Base-by-base conservation (phyloP, 192 early-diverging fungal species). In the Chytriomyces confervae region DNA sequence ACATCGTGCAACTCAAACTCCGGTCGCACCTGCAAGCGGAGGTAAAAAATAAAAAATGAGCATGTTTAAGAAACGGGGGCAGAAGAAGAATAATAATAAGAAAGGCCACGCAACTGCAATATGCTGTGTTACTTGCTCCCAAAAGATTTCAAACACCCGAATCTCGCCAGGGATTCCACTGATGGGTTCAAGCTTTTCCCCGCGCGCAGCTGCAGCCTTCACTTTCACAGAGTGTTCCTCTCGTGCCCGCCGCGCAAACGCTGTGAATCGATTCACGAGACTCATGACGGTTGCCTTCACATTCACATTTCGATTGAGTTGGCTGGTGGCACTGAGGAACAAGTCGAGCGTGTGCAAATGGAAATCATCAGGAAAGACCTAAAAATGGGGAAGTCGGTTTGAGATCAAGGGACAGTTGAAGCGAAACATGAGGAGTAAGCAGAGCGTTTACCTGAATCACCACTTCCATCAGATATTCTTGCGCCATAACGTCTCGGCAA, bases 401-500 rank as follows among this genome's bases (percentile, higher is more conserved):
- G 50, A 91, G 88, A 11, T 93, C 93, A 57, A 98, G 87, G 2
- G 95, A 95, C 36, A 93, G 87, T 51, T 97, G 80, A 96, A 96
- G 76, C 96, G 95, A 51, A 90, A 93, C 76, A 98, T 98, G 11
- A 93, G 90, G 90, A 89, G 76, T 18, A 6, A 24, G 10, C 68
- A 57, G n/a, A 75, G 20, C 3, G 53, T 57, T 48, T 87, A 94
- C 95, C 85, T 99, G 98, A 78, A 97, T 96, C 67, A 98, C 96
- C 24, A 96, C 96, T 82, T 99, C 98, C 96, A 99, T 98, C 45
- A 99, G 87, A 80, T 99, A 99, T 79, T 99, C 98, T 79, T 99
- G 98, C 7, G 98, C 98, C 72, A 99, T 94, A 16, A 97, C 91
- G 84, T 99, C 98, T 48, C 93, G 87, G 86, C 98, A 99, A 77